A percentile compares a stretch with the other conserved stretches of the same genome.
Conservation (phyloP, 2,329 filamentous ascomycete genomes). For the Dothideomycetes sp. region DNA sequence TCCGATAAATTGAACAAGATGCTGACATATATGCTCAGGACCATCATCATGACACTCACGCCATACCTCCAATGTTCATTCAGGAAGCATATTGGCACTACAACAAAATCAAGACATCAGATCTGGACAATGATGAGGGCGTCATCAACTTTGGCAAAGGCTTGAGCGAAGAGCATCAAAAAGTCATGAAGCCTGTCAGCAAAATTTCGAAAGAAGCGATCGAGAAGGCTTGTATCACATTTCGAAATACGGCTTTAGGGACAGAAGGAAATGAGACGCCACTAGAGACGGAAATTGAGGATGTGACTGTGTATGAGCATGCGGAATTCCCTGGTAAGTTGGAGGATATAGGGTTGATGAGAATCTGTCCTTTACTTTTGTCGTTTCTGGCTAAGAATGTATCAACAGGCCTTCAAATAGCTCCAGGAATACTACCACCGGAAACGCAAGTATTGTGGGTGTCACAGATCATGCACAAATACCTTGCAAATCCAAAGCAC, state of each 20-base stretch:
- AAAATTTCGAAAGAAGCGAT: conserved; percentile 8
- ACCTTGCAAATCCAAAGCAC: conserved; percentile 15
- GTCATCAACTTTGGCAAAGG: conserved; percentile 14
- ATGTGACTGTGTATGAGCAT: conserved; percentile 28
- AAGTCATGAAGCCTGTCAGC: conserved; percentile 7
- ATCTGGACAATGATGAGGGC: conserved; percentile 13
- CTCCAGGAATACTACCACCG: conserved; percentile 12
- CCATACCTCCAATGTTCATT: conserved; percentile 14
- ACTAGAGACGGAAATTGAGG: conserved; percentile 13
- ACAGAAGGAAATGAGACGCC: conserved; percentile 3
- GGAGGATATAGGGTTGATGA: background rate
- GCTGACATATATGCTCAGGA: background rate
- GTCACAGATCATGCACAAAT: conserved; percentile 14
- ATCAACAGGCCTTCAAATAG: conserved; percentile 12
- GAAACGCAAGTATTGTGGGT: conserved; percentile 14
- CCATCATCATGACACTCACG: conserved; percentile 15
- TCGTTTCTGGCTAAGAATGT: no score
- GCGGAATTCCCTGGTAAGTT: conserved; percentile 27
- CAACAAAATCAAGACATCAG: conserved; percentile 16
- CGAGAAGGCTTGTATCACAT: conserved; percentile 12
- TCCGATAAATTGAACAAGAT: background rate
- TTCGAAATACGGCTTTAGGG: conserved; percentile 12
- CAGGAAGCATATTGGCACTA: conserved; percentile 17
- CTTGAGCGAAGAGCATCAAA: conserved; percentile 12
- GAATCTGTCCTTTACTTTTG: no score